A percentile compares a stretch with the other conserved stretches of the same genome.
phyloP scores from a whole-genome alignment of 2,329 filamentous ascomycete genomes.

The Arthrobotrys entomopaga region DNA sequence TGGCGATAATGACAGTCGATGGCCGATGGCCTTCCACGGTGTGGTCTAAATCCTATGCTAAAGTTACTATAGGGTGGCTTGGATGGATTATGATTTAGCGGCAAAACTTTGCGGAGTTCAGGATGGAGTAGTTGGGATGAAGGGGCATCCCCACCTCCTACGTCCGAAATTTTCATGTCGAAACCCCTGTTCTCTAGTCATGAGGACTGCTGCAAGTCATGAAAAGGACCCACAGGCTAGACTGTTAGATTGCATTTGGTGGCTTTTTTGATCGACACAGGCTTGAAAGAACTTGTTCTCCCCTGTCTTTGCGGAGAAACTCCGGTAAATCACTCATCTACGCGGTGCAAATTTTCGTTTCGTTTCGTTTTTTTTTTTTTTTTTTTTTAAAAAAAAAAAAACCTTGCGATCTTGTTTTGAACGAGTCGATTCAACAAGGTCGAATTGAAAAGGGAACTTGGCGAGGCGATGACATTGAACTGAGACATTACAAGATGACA shows the following conservation, averaged over 20 bases:
- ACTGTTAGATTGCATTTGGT: constrained; percentile 51
- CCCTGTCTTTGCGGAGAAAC: constrained; percentile 53
- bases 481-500: constrained; percentile 2
- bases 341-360: neutral
- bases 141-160: constrained; percentile 46
- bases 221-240: constrained; percentile 36
- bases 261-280: constrained; percentile 55
- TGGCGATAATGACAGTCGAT: constrained; percentile 35
- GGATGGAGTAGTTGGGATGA: constrained; percentile 7
- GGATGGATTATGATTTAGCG: neutral
- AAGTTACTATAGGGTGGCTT: neutral
- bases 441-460: constrained; percentile 8
- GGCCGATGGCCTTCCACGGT: neutral
- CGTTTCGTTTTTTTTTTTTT: constrained; percentile 5
- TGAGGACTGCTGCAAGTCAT: constrained; percentile 55
- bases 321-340: constrained; percentile 54
- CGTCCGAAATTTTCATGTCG: constrained; percentile 42
- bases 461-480: neutral
- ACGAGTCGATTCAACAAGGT: neutral
- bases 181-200: constrained; percentile 48
- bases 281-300: constrained; percentile 28
- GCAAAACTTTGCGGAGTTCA: constrained; percentile 5
- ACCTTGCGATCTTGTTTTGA: neutral
- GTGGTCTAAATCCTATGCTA: neutral
- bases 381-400: neutral